A percentile compares a stretch with the other conserved stretches of the same genome.
Conservation (phyloP, 306 rosid species). For the Pueraria montana region DNA sequence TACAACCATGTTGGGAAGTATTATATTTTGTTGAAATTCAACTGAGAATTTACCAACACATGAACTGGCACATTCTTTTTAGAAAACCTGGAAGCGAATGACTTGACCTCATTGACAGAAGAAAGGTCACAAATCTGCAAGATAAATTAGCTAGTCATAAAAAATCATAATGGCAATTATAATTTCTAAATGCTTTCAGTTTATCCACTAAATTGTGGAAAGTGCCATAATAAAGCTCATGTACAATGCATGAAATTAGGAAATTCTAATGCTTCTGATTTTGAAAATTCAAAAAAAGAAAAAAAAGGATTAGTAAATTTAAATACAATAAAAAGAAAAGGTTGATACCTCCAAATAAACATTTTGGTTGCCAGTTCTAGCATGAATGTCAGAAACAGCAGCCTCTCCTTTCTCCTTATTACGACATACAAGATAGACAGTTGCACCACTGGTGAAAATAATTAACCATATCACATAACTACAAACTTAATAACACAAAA, state of each 20-base stretch:
- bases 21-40: conserved; percentile 6
- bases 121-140: conserved; percentile 93
- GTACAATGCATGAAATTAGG: conserved; percentile 1
- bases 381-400: conserved; percentile 78
- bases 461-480: conserved; percentile 28
- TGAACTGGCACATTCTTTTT: conserved; percentile 75
- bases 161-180: conserved; percentile 38
- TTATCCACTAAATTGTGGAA: conserved; percentile 19
- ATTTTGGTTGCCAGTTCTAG: conserved; percentile 78
- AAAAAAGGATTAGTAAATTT: not conserved
- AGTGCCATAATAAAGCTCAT: not conserved
- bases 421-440: conserved; percentile 86
- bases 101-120: conserved; percentile 75
- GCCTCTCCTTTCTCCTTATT: conserved; percentile 91
- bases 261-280: not conserved
- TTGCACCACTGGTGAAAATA: conserved; percentile 77
- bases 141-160: conserved; percentile 42
- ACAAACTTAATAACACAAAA: not conserved
- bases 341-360: conserved; percentile 79
- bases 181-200: conserved; percentile 2
- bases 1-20: conserved; percentile 25
- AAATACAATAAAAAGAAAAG: not conserved
- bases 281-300: not conserved
- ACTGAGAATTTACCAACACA: conserved; percentile 66
- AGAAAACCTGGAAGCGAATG: conserved; percentile 76